Evolutionary conservation across 148 eudicot species (phyloP), one percentile per base, ranked within the genome.

Genomic region (Cornus suecica): DNA sequence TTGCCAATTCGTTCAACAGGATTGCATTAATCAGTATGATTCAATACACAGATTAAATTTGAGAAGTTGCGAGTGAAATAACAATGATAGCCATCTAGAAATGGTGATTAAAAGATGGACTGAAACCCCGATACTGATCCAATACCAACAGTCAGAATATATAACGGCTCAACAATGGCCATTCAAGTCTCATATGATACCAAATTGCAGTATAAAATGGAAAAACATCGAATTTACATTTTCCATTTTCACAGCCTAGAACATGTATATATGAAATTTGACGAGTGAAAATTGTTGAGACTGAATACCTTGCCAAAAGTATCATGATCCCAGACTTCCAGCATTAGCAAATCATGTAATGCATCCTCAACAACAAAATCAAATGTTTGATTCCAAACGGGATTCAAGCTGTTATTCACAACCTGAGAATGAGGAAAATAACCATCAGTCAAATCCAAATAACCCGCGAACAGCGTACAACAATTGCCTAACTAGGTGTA

Each of bases 351-450:
- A 72, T 94, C 98, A 58, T 89, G 98, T 77, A 92, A 86, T 22
- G 85, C 97, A 75, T 94, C 98, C 81, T 94, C 98, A 30, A 94
- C 88, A 11, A 94, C 88, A 72, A 94, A 88, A 81, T 94, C 98
- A 78, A 94, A 94, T 25, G 98, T 91, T 79, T 94, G 97, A 78
- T 94, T 90, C 98, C 98, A 94, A 78, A 91, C 97, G 3, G 98
- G 98, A 83, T 87, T 85, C 76, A 94, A 71, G 28, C 93, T 90
- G 65, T 92, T 86, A 74, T 87, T 87, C 11, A 94, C 27, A 75
- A 94, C 98, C 98, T 94, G 89, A 61, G 66, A 82, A 41, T 23
- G 13, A 63, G 48, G 42, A 14, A 16, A 48, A 13, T 8, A 37
- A 6, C 9, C 15, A 48, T 11, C 2, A 48, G 15, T 48, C 20